A percentile compares a stretch with the other conserved stretches of the same genome.
phyloP scores from a whole-genome alignment of 176 grass and related monocot genomes.

The Coix lacrymajobi region DNA sequence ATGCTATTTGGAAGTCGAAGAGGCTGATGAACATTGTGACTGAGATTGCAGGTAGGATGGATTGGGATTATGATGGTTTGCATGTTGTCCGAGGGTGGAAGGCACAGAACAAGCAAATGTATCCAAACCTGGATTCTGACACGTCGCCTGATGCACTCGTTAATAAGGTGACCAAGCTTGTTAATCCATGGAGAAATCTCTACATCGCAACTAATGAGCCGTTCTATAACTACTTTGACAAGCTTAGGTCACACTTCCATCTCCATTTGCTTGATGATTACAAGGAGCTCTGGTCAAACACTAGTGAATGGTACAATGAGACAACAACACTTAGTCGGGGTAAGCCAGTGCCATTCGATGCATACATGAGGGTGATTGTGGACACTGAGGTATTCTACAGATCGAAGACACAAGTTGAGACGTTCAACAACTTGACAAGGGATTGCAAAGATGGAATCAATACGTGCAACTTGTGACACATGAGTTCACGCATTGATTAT shows the following conservation, averaged over 20 bases:
- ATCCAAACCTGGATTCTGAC: conserved; percentile 77
- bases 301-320: conserved; percentile 91
- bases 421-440: conserved; percentile 91
- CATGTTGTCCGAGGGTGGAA: conserved; percentile 91
- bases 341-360: conserved; percentile 63
- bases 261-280: conserved; percentile 97
- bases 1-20: conserved; percentile 88
- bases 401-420: conserved; percentile 67
- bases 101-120: conserved; percentile 63
- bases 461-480: conserved; percentile 61
- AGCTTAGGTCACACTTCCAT: conserved; percentile 79
- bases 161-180: conserved; percentile 54
- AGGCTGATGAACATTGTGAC: conserved; percentile 95
- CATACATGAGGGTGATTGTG: conserved; percentile 86
- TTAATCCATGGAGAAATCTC: conserved; percentile 59
- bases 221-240: conserved; percentile 88
- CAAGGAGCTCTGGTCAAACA: conserved; percentile 74
- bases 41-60: conserved; percentile 77
- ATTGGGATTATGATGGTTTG: conserved; percentile 84
- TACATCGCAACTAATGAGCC: conserved; percentile 90
- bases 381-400: conserved; percentile 88
- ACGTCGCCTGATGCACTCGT: conserved; percentile 68
- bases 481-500: conserved; percentile 15
- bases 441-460: conserved; percentile 99
- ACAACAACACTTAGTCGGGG: conserved; percentile 56